Evolutionary conservation across 2,329 filamentous ascomycete species (phyloP), one percentile per base, ranked within the genome.

Genomic region (Didymella arachidicola): DNA sequence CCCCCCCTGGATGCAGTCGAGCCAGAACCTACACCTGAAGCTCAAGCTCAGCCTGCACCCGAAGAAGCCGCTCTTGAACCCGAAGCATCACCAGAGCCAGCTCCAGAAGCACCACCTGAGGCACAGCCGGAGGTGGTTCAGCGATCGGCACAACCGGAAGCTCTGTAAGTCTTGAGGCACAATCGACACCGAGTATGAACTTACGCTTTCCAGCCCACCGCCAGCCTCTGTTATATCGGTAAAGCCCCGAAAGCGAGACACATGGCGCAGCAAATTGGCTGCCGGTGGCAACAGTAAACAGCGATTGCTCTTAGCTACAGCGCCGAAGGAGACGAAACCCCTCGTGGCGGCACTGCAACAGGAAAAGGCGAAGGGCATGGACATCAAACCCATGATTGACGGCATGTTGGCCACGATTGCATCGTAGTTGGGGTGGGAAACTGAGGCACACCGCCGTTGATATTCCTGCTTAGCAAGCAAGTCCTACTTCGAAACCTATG

Each of bases 281-380:
- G 18, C 36, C 3, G 51, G 57, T 19, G 51, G 57, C 27, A 45
- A 47, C 11, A 14, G 26, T 2, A 59, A 55, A 48, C 57, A 59
- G n/a, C 51, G 51, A 25, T 41, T 66, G 25, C 57, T 63, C 4
- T 56, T 57, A 22, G 45, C 59, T 12, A 53, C 53, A 6, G 63
- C 62, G 3, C 58, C 58, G 10, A 49, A 34, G 29, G 63, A 67
- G 46, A 59, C 65, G 27, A 59, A 61, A 29, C 57, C 55, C 0
- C 58, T 68, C 10, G 57, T 70, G 2, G 52, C 64, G 30, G 51
- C 63, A 16, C 62, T 73, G 2, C 53, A 62, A 12, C 61, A 66
- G 27, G 64, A 68, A 52, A 72, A 68, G 55, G 66, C 65, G 41
- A 64, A 62, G 8, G 71, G 71, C 18, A 59, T 52, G 10, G 66